These are phyloP conservation scores for Dactylellina cionopaga DNA, from an alignment of 2,329 filamentous ascomycete genomes.

Conservation along the genomic window DNA sequence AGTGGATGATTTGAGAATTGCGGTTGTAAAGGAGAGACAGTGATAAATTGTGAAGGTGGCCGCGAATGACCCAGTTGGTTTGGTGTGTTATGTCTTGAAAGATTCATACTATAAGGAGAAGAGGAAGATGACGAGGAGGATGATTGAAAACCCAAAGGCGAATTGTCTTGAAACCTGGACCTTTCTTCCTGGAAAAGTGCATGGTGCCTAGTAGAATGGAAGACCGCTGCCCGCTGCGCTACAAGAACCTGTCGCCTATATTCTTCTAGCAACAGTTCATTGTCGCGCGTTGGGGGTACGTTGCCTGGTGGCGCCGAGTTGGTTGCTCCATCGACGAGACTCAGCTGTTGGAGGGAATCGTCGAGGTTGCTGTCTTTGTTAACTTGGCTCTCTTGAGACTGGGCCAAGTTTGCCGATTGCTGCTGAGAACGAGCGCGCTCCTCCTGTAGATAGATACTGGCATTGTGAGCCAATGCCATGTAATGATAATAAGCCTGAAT, in stretches of 20 bases:
- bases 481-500: slow-evolving; percentile 52
- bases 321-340: slow-evolving; percentile 2
- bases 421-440: slow-evolving; percentile 21
- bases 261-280: slow-evolving; percentile 25
- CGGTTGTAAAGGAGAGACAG: slow-evolving; percentile 15
- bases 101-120: slow-evolving; percentile 28
- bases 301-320: neutral
- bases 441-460: slow-evolving; percentile 23
- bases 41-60: slow-evolving; percentile 13
- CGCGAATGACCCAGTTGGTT: slow-evolving; percentile 34
- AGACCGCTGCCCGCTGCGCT: slow-evolving; percentile 28
- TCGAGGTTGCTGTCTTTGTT: neutral
- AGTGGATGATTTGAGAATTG: slow-evolving; percentile 18
- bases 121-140: slow-evolving; percentile 44
- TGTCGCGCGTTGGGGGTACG: slow-evolving; percentile 18
- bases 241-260: slow-evolving; percentile 29
- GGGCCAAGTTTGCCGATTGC: neutral
- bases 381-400: neutral
- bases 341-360: neutral
- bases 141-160: slow-evolving; percentile 30
- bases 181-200: slow-evolving; percentile 38
- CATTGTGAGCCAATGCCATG: slow-evolving; percentile 38
- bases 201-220: slow-evolving; percentile 37
- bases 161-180: slow-evolving; percentile 37
- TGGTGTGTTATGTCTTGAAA: slow-evolving; percentile 28